These are phyloP conservation scores for Penicillium sp. DNA, from an alignment of 2,329 filamentous ascomycete species.

Conservation along the genomic window DNA sequence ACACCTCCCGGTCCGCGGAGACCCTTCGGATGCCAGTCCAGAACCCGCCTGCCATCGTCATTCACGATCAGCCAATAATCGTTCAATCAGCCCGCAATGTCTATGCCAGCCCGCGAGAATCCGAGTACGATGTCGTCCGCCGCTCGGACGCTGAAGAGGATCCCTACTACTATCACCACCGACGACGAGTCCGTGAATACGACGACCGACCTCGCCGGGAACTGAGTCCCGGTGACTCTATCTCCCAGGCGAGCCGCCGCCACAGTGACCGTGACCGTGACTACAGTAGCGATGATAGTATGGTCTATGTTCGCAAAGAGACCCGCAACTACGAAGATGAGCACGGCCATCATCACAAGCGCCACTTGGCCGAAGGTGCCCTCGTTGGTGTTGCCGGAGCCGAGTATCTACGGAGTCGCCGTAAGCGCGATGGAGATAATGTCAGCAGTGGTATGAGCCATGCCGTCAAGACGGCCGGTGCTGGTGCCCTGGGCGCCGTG, in stretches of 20 bases:
- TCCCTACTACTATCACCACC: slow-evolving; percentile 66
- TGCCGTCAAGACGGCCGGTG: slow-evolving; percentile 58
- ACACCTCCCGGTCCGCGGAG: slow-evolving; percentile 58
- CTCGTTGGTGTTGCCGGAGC: slow-evolving; percentile 65
- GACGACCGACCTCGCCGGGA: slow-evolving; percentile 54
- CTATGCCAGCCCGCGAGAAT: slow-evolving; percentile 55
- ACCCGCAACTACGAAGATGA: slow-evolving; percentile 50
- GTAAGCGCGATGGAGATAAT: slow-evolving; percentile 60
- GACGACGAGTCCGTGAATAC: slow-evolving; percentile 60
- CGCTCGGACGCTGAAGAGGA: slow-evolving; percentile 61
- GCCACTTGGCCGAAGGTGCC: slow-evolving; percentile 66
- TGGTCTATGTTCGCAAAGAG: slow-evolving; percentile 62
- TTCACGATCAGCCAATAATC: slow-evolving; percentile 61
- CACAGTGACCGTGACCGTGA: slow-evolving; percentile 44
- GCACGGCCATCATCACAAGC: slow-evolving; percentile 56
- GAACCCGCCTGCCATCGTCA: slow-evolving; percentile 49
- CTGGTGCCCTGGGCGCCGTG: slow-evolving; percentile 64
- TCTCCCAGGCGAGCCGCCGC: slow-evolving; percentile 54
- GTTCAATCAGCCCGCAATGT: slow-evolving; percentile 58
- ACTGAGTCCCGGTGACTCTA: slow-evolving; percentile 57
- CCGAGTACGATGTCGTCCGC: slow-evolving; percentile 64
- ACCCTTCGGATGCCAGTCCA: slow-evolving; percentile 50
- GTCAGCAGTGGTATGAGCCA: slow-evolving; percentile 56
- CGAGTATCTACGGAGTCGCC: slow-evolving; percentile 62
- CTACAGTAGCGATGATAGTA: slow-evolving; percentile 65